Evolutionary conservation across 2,329 filamentous ascomycete genomes (phyloP).

Genomic region (Diaporthe amygdali): DNA sequence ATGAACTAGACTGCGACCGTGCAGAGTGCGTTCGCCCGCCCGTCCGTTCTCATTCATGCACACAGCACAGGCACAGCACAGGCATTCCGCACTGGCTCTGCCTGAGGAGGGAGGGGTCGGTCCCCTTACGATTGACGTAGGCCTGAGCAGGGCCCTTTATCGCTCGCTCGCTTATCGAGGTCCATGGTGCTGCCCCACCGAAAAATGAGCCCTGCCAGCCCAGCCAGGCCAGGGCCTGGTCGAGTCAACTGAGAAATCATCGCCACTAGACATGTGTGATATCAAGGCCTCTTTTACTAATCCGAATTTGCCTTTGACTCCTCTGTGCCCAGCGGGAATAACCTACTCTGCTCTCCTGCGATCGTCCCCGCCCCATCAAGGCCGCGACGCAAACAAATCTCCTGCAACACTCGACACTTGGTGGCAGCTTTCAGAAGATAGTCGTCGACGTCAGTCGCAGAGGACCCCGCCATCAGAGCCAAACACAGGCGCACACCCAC

Average conservation of each 20-base stretch:
- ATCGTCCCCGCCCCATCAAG: not conserved
- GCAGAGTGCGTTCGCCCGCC: not conserved
- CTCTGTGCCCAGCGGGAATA: not conserved
- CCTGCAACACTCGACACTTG: not conserved
- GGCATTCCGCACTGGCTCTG: too few relatives aligned
- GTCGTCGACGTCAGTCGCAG: not conserved
- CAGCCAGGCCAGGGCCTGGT: not conserved
- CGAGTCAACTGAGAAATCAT: conserved; percentile 22
- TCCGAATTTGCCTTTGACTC: not conserved
- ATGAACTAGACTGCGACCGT: too few relatives aligned
- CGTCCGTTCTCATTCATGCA: not conserved
- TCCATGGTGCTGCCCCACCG: conserved; percentile 10
- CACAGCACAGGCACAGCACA: not conserved
- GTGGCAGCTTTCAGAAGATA: not conserved
- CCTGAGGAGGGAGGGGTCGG: too few relatives aligned
- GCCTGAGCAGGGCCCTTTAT: conserved; percentile 16
- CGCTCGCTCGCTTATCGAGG: conserved; percentile 20
- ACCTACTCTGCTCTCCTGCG: not conserved
- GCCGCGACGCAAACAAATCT: not conserved
- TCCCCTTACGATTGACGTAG: not conserved
- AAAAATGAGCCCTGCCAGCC: conserved; percentile 15
- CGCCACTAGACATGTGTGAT: conserved; percentile 9
- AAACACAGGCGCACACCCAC: not conserved
- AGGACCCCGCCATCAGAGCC: not conserved
- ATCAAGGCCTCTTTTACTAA: conserved; percentile 17